Conservation (phyloP, 352 stramenopile species). For the Pythium chondricola region DNA sequence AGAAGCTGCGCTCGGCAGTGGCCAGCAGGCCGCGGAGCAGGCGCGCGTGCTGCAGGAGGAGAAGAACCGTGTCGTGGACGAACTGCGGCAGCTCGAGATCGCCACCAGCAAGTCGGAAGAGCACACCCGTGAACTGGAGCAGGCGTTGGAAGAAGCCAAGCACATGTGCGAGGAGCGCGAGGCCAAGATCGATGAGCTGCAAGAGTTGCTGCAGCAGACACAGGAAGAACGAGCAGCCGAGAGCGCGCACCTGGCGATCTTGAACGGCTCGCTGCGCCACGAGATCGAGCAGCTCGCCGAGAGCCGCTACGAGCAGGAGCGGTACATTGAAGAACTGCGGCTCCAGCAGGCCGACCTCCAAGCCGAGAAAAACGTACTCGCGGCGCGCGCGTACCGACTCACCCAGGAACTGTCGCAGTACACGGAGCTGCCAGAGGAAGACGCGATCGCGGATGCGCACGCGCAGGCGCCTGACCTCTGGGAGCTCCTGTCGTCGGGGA, state of each 20-base stretch:
- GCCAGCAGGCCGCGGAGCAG: conserved; percentile 25
- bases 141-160: conserved; percentile 49
- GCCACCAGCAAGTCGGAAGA: conserved; percentile 36
- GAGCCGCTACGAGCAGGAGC: conserved; percentile 60
- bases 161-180: conserved; percentile 62
- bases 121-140: conserved; percentile 49
- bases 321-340: conserved; percentile 53
- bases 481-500: conserved; percentile 80
- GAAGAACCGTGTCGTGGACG: conserved; percentile 30
- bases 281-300: conserved; percentile 63
- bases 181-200: conserved; percentile 49
- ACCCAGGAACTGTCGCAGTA: conserved; percentile 82
- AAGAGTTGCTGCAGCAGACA: conserved; percentile 53
- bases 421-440: conserved; percentile 70
- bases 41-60: conserved; percentile 35
- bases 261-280: conserved; percentile 49
- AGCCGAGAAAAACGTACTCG: conserved; percentile 81
- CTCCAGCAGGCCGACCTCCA: conserved; percentile 73
- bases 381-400: conserved; percentile 65
- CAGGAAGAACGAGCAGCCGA: conserved; percentile 64
- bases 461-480: conserved; percentile 69
- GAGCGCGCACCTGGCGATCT: conserved; percentile 46
- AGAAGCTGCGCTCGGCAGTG: conserved; percentile 34
- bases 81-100: conserved; percentile 42
- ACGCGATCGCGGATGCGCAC: conserved; percentile 45